Evolutionary conservation across 31 red algal species (phyloP), one percentile per base, ranked within the genome.

Genomic region (Bonnemaisonia californica): DNA sequence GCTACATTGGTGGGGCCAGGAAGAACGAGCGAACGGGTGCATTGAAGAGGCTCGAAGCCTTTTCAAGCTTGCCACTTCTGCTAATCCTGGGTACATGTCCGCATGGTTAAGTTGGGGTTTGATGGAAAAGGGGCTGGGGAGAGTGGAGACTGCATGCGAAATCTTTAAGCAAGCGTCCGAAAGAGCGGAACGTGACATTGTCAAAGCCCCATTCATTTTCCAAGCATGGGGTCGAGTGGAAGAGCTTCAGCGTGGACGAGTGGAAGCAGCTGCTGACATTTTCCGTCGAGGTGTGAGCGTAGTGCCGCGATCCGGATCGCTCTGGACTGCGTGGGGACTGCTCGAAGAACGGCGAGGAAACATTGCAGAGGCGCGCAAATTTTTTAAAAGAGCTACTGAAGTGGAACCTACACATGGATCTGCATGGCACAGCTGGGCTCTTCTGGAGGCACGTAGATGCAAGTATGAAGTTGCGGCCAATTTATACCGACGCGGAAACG

Each of bases 361-460:
- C 23, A 11, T 76, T 54, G 62, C 63, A 19, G 70, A 77, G 72
- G 77, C 87, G 19, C 27, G 91, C 26, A 60, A 87, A 40, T 40
- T 88, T 35, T 94, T 94, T 55, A 39, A 74, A 22, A 74, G 48
- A 35, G 71, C 80, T 41, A 71, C 76, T 18, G 41, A 32, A 16
- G 62, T 54, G 22, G 91, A 94, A 28, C 83, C 76, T 3, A 63
- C 12, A 2, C 27, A 76, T 35, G 84, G 70, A n/a, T 62, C 78
- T 40, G 54, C 77, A 21, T 94, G 91, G 91, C 83, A 87, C 28
- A 75, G 61, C 45, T 94, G 86, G 84, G 91, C 76, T 18, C 54
- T 87, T 30, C 60, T 94, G 41, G 91, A 94, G 66, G 62, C 63
- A n/a, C 60, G 67, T 42, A 65, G 76, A 58, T 60, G 91, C 57